phyloP scores from a whole-genome alignment of 2,329 filamentous ascomycete genomes.

The Cadophora sp. region DNA sequence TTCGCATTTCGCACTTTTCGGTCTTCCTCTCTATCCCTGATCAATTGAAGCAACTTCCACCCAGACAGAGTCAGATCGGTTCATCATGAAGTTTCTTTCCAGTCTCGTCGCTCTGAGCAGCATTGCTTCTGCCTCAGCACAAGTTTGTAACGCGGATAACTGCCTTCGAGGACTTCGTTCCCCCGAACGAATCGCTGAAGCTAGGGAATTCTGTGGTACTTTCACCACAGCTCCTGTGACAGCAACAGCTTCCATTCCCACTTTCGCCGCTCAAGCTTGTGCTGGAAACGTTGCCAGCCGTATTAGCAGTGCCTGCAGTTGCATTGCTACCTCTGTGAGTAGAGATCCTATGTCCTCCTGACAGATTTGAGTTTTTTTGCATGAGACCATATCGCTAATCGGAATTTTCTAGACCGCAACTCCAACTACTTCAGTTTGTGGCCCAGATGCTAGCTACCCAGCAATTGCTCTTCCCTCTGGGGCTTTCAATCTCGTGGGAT shows the following conservation, averaged over 20 bases:
- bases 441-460: slow-evolving; percentile 10
- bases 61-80: background rate
- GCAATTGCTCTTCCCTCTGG: slow-evolving; percentile 14
- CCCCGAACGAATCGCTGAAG: slow-evolving; percentile 21
- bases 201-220: slow-evolving; percentile 28
- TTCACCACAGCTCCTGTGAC: slow-evolving; percentile 28
- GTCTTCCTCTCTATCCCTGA: background rate
- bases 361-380: background rate
- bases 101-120: slow-evolving; percentile 12
- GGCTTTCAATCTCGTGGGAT: slow-evolving; percentile 17
- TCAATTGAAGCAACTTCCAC: background rate
- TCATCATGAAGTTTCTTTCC: slow-evolving; percentile 11
- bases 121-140: slow-evolving; percentile 8
- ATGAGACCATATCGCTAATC: background rate
- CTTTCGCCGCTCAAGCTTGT: slow-evolving; percentile 28
- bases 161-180: slow-evolving; percentile 30
- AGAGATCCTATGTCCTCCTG: background rate
- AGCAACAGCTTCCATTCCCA: slow-evolving; percentile 23
- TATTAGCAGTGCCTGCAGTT: slow-evolving; percentile 32
- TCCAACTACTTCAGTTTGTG: background rate
- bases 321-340: slow-evolving; percentile 23
- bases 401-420: background rate
- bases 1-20: background rate
- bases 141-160: slow-evolving; percentile 31
- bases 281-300: slow-evolving; percentile 28